Conservation (phyloP, 192 early-diverging fungal species). For the Cetraspora pellucida region DNA sequence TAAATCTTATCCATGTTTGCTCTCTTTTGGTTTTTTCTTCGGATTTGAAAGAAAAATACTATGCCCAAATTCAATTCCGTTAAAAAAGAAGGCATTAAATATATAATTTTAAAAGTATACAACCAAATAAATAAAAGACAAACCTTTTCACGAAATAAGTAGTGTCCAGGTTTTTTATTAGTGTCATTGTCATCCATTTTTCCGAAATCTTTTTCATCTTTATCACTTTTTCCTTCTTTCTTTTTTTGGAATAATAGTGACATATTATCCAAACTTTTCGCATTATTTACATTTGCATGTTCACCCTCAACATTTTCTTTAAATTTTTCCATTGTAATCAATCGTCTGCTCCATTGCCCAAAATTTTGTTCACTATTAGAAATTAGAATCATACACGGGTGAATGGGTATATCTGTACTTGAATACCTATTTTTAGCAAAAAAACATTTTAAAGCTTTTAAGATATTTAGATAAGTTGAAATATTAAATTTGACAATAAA, state of each 20-base stretch:
- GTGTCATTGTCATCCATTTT: constrained; percentile 10
- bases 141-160: constrained; percentile 47
- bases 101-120: neutral
- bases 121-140: neutral
- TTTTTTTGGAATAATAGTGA: constrained; percentile 22
- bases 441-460: neutral
- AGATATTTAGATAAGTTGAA: neutral
- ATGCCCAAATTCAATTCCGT: neutral
- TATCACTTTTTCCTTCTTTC: constrained; percentile 3
- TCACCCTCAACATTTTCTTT: constrained; percentile 30
- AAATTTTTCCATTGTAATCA: constrained; percentile 96
- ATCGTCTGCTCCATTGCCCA: constrained; percentile 86
- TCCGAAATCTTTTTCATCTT: constrained; percentile 22
- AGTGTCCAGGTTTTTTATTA: constrained; percentile 42
- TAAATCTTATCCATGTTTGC: constrained; percentile 5
- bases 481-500: neutral
- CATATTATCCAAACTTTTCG: constrained; percentile 15
- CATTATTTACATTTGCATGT: constrained; percentile 4
- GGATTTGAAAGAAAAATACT: constrained; percentile 30
- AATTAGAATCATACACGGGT: constrained; percentile 78
- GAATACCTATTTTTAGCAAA: constrained; percentile 48
- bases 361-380: constrained; percentile 95
- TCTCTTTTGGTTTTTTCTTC: constrained; percentile 16
- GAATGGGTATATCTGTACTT: constrained; percentile 78
- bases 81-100: neutral